Base-by-base conservation (phyloP, 371 early-diverging fungal species). In the Rhizopus microsporus region DNA sequence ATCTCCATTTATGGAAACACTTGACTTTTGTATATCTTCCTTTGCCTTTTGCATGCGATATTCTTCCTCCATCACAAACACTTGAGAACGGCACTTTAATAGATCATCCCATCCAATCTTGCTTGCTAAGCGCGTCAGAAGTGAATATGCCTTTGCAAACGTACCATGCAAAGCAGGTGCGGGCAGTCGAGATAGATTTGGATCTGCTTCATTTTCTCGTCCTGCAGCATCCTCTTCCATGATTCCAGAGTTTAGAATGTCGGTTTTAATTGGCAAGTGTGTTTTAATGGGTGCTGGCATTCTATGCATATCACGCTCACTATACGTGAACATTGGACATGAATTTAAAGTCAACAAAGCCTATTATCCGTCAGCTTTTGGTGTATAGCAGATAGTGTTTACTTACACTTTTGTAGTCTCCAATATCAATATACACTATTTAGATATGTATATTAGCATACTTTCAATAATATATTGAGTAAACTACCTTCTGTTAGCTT, bases 21-120 rank as follows among this genome's bases (percentile, higher is more conserved):
- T 53, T 34, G 54, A 63, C 59, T 62, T 71, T 40, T 70, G 71
- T 46, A 75, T 75, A 38, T 86, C 87, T 34, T 89, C 87, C 17
- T 80, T 80, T 43, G 83, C 81, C 60, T 87, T 88, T 48, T 85
- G 85, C 69, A 85, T 80, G 37, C 94, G 77, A 65, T 97, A 97
- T 68, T 97, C 98, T 59, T 97, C 98, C 58, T 97, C 98, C 98
- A 97, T 97, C 7, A 97, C 96, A 78, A 97, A 97, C 10, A 91
- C 94, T 43, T 77, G 67, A 7, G 94, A 92, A 43, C 98, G 82
- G 53, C 86, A 88, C 51, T 81, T 78, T 48, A 97, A 78, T 46
- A 97, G 73, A 66, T 95, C 95, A 59, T 97, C 97, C 98, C 98
- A 97, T 7, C 97, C 97, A 60, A 93, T 87, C 43, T 86, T 85